Conservation (phyloP, 495 filamentous ascomycete species). For the Saxophila tyrrhenica region DNA sequence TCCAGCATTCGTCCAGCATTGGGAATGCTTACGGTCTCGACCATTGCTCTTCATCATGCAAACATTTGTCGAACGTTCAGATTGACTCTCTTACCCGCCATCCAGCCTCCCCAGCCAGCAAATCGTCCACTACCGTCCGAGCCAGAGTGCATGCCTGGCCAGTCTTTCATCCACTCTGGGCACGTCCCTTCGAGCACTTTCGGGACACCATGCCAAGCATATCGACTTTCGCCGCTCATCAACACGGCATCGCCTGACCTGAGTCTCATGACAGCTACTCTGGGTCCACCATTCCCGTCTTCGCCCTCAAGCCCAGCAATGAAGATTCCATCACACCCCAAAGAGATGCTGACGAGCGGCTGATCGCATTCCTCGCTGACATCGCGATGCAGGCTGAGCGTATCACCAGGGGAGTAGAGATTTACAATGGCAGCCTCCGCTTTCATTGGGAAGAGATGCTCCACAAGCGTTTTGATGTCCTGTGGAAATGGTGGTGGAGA, state of each 20-base stretch:
- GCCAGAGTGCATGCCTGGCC: constrained; percentile 40
- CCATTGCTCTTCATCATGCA: constrained; percentile 39
- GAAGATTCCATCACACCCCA: constrained; percentile 84
- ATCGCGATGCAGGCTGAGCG: constrained; percentile 78
- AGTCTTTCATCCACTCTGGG: constrained; percentile 58
- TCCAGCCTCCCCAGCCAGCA: constrained; percentile 69
- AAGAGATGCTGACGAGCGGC: constrained; percentile 69
- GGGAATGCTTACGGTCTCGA: too few relatives aligned
- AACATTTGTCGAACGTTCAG: constrained; percentile 87
- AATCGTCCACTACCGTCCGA: constrained; percentile 31
- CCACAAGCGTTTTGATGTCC: constrained; percentile 56
- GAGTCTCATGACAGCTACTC: constrained; percentile 64
- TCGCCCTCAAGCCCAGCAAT: constrained; percentile 46
- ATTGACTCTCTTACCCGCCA: constrained; percentile 75
- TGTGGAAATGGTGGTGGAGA: constrained; percentile 59
- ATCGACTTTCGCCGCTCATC: constrained; percentile 18
- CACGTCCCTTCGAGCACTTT: constrained; percentile 67
- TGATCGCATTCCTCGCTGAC: constrained; percentile 68
- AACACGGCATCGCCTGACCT: constrained; percentile 69
- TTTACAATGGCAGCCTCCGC: constrained; percentile 88
- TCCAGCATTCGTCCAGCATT: too few relatives aligned
- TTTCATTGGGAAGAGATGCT: constrained; percentile 52
- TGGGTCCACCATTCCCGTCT: constrained; percentile 22
- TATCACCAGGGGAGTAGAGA: constrained; percentile 78
- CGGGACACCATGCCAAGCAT: constrained; percentile 87